Percentiles rank a stretch among this genome's conserved stretches.
Conservation (phyloP, 306 rosid genomes). For the Lathyrus tuberosus region DNA sequence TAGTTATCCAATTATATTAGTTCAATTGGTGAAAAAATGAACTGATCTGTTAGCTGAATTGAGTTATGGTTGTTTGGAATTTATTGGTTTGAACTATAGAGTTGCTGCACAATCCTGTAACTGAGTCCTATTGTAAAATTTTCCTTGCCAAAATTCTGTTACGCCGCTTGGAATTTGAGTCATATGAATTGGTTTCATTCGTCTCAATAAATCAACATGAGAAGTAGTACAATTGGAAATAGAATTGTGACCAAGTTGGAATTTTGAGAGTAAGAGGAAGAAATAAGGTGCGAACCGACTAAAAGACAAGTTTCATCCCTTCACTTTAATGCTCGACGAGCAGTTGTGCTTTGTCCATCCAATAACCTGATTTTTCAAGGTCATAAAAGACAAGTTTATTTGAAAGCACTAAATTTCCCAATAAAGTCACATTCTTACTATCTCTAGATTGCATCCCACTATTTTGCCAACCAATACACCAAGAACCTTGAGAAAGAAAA, state of each 20-base stretch:
- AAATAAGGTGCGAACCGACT: constrained; percentile 76
- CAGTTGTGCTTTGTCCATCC: constrained; percentile 97
- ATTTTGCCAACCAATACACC: constrained; percentile 99
- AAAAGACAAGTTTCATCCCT: constrained; percentile 91
- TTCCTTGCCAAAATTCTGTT: too few relatives aligned
- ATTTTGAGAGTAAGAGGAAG: constrained; percentile 55
- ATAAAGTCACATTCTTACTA: constrained; percentile 78
- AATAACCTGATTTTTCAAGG: constrained; percentile 82
- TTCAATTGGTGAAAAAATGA: too few relatives aligned
- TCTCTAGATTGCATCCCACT: constrained; percentile 89
- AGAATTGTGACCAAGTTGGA: constrained; percentile 44
- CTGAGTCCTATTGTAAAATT: too few relatives aligned
- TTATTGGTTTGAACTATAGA: too few relatives aligned
- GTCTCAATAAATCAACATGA: constrained; percentile 52
- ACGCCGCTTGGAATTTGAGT: too few relatives aligned
- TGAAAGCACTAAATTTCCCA: constrained; percentile 96
- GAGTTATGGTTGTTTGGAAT: too few relatives aligned
- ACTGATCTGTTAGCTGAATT: too few relatives aligned
- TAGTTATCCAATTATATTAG: too few relatives aligned
- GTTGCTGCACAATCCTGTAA: too few relatives aligned
- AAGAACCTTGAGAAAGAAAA: constrained; percentile 67
- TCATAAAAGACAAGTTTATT: constrained; percentile 89
- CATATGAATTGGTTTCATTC: constrained; percentile 46
- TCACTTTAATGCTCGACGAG: constrained; percentile 84
- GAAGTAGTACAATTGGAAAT: constrained; percentile 52